Evolutionary conservation across 1,284 basidiomycete genomes (phyloP).

Genomic region (Puccinia coronata): DNA sequence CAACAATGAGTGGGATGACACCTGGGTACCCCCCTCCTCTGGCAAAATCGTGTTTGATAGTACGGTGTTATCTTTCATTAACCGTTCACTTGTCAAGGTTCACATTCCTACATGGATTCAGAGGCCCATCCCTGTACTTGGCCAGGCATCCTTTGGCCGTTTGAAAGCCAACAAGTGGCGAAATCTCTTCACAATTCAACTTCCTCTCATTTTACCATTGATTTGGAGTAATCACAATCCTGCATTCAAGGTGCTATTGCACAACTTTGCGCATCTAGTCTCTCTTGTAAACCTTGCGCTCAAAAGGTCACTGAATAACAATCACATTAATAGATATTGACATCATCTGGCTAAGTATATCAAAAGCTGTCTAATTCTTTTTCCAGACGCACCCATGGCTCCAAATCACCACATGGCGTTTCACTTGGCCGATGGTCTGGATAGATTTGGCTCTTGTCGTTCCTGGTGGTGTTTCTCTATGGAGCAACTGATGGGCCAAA

Average conservation of each 20-base stretch:
- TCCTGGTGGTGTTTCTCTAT: slow-evolving; percentile 40
- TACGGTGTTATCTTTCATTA: slow-evolving; percentile 1
- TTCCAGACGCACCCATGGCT: slow-evolving; percentile 2
- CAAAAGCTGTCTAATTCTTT: slow-evolving; percentile 5
- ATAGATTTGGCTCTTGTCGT: slow-evolving; percentile 25
- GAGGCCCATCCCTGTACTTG: slow-evolving; percentile 11
- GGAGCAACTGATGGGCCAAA: slow-evolving; percentile 27
- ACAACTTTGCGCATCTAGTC: slow-evolving; percentile 43
- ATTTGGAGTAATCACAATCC: background rate
- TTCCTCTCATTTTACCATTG: slow-evolving; percentile 9
- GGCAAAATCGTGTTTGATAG: slow-evolving; percentile 20
- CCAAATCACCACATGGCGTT: too few relatives aligned
- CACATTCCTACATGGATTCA: slow-evolving; percentile 34
- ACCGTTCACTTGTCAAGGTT: background rate
- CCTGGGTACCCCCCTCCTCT: background rate
- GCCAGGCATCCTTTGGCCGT: slow-evolving; percentile 24
- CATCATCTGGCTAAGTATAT: slow-evolving; percentile 9
- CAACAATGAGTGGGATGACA: too few relatives aligned
- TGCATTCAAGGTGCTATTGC: background rate
- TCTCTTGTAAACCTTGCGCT: slow-evolving; percentile 30
- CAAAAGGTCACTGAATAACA: slow-evolving; percentile 2
- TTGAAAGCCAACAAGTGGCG: slow-evolving; percentile 50
- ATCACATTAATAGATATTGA: background rate
- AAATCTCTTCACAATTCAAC: slow-evolving; percentile 22
- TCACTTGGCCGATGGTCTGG: slow-evolving; percentile 28